These are phyloP conservation scores for Aphanomyces cochlioides DNA, from an alignment of 352 stramenopile species.

Conservation along the genomic window DNA sequence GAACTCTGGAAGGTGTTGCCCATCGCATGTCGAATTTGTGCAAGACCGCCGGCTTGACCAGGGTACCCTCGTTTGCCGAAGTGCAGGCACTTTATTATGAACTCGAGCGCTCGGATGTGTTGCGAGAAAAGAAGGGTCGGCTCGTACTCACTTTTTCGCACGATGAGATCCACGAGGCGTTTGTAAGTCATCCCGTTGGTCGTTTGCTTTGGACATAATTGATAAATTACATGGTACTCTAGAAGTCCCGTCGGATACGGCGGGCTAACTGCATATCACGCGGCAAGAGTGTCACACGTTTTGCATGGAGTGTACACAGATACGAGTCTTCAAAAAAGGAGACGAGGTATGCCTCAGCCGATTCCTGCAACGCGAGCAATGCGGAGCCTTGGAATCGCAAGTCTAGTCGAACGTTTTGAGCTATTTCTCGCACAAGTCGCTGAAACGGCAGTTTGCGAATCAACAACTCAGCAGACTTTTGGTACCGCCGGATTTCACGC, in stretches of 20 bases:
- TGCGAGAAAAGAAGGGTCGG: constrained; percentile 45
- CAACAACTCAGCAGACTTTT: constrained; percentile 35
- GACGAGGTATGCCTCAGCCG: constrained; percentile 93
- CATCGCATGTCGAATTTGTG: constrained; percentile 61
- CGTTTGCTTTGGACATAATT: constrained; percentile 24
- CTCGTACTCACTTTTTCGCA: constrained; percentile 55
- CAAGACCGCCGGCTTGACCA: constrained; percentile 60
- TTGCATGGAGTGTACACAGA: constrained; percentile 35
- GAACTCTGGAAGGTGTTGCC: constrained; percentile 55
- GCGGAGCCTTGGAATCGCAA: constrained; percentile 91
- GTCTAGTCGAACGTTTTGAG: constrained; percentile 62
- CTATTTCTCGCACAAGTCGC: constrained; percentile 35
- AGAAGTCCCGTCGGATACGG: constrained; percentile 35
- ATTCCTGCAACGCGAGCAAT: constrained; percentile 91
- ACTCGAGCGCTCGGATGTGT: constrained; percentile 54
- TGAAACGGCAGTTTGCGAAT: constrained; percentile 37
- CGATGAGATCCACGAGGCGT: constrained; percentile 63
- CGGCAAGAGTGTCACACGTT: constrained; percentile 26
- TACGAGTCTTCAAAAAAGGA: constrained; percentile 93
- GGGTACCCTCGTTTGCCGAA: constrained; percentile 49
- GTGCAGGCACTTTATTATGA: constrained; percentile 61
- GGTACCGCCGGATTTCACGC: constrained; percentile 36
- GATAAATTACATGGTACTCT: neutral
- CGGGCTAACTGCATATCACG: constrained; percentile 62
- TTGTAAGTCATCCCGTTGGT: constrained; percentile 54